These are phyloP conservation scores for Nigrospora oryzae DNA, from an alignment of 2,329 filamentous ascomycete genomes.

Conservation along the genomic window DNA sequence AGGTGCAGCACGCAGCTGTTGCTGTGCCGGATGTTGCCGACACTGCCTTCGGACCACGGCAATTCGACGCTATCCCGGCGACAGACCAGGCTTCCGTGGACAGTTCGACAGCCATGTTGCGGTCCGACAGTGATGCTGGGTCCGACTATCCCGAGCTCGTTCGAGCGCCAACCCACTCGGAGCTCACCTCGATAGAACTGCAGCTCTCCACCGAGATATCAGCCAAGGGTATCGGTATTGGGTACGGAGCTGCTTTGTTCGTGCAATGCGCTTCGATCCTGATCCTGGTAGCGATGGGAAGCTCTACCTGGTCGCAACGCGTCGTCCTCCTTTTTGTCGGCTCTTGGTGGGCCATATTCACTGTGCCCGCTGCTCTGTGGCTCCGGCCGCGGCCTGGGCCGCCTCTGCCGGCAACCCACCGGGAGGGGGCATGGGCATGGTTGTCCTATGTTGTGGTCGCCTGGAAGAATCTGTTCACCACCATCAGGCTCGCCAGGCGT, in stretches of 20 bases:
- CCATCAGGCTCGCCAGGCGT: conserved; percentile 63
- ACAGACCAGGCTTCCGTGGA: conserved; percentile 16
- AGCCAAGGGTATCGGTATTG: conserved; percentile 85
- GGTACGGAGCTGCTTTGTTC: conserved; percentile 79
- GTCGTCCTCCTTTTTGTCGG: conserved; percentile 83
- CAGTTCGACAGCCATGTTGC: conserved; percentile 37
- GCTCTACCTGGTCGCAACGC: conserved; percentile 76
- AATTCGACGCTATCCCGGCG: conserved; percentile 22
- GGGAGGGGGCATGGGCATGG: conserved; percentile 39
- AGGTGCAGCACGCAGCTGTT: conserved; percentile 20
- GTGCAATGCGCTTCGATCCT: conserved; percentile 76
- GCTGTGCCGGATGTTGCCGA: conserved; percentile 20
- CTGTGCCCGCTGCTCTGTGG: conserved; percentile 80
- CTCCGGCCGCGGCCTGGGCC: conserved; percentile 83
- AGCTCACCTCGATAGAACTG: conserved; percentile 58
- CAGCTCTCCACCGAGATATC: conserved; percentile 84
- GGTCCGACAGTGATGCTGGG: conserved; percentile 23
- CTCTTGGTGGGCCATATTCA: conserved; percentile 88
- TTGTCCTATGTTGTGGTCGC: conserved; percentile 70
- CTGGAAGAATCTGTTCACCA: conserved; percentile 80
- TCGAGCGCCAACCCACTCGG: conserved; percentile 31
- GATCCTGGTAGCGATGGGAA: conserved; percentile 63
- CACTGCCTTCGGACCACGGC: conserved; percentile 24
- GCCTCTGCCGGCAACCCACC: conserved; percentile 48
- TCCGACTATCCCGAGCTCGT: conserved; percentile 24